Evolutionary conservation across 257 asterid genomes (phyloP).

Genomic region (Rehmannia glutinosa): DNA sequence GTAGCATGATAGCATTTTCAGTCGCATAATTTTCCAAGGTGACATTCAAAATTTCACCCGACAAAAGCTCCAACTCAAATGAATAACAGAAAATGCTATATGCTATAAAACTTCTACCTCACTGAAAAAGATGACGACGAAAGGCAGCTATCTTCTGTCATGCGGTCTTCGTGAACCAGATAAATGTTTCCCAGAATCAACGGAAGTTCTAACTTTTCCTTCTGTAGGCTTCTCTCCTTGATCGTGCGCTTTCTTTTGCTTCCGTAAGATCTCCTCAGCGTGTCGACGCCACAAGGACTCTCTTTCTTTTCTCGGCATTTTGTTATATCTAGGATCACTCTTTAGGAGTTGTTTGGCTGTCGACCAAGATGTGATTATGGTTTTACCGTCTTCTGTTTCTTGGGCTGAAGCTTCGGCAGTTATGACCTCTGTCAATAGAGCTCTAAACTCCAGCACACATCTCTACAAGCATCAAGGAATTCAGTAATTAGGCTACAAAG

Average conservation of each 20-base stretch:
- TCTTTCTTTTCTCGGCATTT: slow-evolving; percentile 82
- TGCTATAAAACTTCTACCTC: slow-evolving; percentile 7
- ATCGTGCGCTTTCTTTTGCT: slow-evolving; percentile 44
- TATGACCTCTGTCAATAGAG: slow-evolving; percentile 57
- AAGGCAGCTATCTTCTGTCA: slow-evolving; percentile 38
- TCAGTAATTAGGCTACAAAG: slow-evolving; percentile 3
- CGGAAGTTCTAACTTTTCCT: slow-evolving; percentile 37
- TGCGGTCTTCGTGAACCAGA: slow-evolving; percentile 43
- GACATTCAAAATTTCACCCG: neutral
- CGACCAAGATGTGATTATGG: slow-evolving; percentile 79
- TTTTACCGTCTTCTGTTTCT: slow-evolving; percentile 76
- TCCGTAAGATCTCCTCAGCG: slow-evolving; percentile 68
- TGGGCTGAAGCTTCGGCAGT: slow-evolving; percentile 59
- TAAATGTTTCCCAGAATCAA: slow-evolving; percentile 37
- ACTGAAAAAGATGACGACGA: neutral
- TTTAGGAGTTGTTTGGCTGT: slow-evolving; percentile 74
- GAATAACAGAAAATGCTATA: neutral
- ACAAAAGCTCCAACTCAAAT: neutral
- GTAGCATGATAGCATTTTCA: neutral
- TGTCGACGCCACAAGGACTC: slow-evolving; percentile 85
- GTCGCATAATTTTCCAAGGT: neutral
- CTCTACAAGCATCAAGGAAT: slow-evolving; percentile 40
- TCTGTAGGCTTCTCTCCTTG: slow-evolving; percentile 48
- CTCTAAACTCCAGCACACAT: slow-evolving; percentile 54
- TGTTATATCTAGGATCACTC: slow-evolving; percentile 69